phyloP scores from a whole-genome alignment of 1,284 basidiomycete species.

The Cryptococcus sp. region DNA sequence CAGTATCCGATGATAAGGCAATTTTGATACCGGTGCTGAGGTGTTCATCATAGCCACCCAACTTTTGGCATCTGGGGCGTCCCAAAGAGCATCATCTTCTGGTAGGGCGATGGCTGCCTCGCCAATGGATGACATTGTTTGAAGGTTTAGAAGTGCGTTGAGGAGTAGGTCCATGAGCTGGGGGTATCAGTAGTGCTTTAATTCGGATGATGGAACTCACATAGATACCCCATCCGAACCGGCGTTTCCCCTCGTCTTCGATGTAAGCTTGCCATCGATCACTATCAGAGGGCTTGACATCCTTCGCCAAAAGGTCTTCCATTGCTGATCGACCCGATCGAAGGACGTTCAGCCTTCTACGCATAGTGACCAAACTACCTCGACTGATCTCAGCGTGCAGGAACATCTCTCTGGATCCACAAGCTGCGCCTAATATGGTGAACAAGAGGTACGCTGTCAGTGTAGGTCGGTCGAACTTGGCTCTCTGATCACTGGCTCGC shows the following conservation, averaged over 20 bases:
- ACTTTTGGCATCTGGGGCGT: constrained; percentile 17
- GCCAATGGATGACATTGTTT: constrained; percentile 21
- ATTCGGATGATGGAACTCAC: constrained; percentile 13
- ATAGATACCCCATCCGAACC: constrained; percentile 35
- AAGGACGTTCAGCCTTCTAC: constrained; percentile 24
- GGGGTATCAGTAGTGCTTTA: background rate
- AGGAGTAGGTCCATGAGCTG: constrained; percentile 31
- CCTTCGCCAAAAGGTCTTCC: constrained; percentile 12
- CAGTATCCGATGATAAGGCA: constrained; percentile 11
- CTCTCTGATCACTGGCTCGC: constrained; percentile 34
- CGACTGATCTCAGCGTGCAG: constrained; percentile 34
- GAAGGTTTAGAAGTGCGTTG: constrained; percentile 19
- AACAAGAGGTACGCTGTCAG: constrained; percentile 26
- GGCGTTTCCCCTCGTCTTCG: constrained; percentile 27
- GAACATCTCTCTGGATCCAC: constrained; percentile 34
- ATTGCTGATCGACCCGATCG: constrained; percentile 15
- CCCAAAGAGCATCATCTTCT: constrained; percentile 23
- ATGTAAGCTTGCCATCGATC: constrained; percentile 22
- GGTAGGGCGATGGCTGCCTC: constrained; percentile 27
- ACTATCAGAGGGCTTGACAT: constrained; percentile 10
- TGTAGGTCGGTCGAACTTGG: constrained; percentile 28
- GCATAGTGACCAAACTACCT: constrained; percentile 28
- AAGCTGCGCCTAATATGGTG: constrained; percentile 23
- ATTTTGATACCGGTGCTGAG: constrained; percentile 3
- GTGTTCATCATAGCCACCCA: constrained; percentile 13